Evolutionary conservation across 2,329 filamentous ascomycete genomes (phyloP).

Genomic region (Knoxdaviesia capensis): DNA sequence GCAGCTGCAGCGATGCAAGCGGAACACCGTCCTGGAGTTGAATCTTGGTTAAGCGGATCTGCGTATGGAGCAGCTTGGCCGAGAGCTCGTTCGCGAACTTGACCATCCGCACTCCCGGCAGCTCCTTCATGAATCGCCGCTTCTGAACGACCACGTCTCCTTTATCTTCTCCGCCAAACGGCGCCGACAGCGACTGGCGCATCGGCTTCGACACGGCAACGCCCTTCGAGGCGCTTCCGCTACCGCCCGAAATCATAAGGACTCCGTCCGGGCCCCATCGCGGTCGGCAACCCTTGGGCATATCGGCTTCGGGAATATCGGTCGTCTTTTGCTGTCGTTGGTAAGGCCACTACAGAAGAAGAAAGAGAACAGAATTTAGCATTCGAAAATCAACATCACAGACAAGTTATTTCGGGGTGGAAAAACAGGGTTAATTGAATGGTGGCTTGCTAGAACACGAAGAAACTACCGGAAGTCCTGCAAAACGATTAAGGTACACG

Average conservation of each 20-base stretch:
- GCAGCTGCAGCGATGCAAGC: slow-evolving; percentile 24
- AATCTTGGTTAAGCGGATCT: slow-evolving; percentile 35
- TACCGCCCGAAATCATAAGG: too few relatives aligned
- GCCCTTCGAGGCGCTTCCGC: too few relatives aligned
- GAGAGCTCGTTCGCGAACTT: slow-evolving; percentile 38
- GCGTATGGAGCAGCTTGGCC: slow-evolving; percentile 30
- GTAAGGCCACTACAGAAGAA: slow-evolving; percentile 58
- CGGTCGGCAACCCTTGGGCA: slow-evolving; percentile 34
- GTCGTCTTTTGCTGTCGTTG: slow-evolving; percentile 55
- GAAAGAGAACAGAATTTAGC: slow-evolving; percentile 23
- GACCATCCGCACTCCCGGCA: slow-evolving; percentile 43
- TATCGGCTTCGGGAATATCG: slow-evolving; percentile 1
- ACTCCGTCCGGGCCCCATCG: slow-evolving; percentile 46
- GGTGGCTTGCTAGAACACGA: too few relatives aligned
- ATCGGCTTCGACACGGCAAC: too few relatives aligned
- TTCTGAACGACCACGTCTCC: slow-evolving; percentile 30
- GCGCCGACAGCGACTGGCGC: too few relatives aligned
- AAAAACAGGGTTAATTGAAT: too few relatives aligned
- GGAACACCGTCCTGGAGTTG: slow-evolving; percentile 37
- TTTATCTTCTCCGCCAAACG: slow-evolving; percentile 9
- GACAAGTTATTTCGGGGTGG: too few relatives aligned
- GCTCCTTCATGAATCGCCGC: slow-evolving; percentile 39
- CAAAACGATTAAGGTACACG: too few relatives aligned
- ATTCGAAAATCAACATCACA: slow-evolving; percentile 3
- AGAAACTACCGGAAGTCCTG: too few relatives aligned